A percentile compares a stretch with the other conserved stretches of the same genome.
Evolutionary conservation across 2,329 filamentous ascomycete species (phyloP).

Genomic region (Coniella vitis): DNA sequence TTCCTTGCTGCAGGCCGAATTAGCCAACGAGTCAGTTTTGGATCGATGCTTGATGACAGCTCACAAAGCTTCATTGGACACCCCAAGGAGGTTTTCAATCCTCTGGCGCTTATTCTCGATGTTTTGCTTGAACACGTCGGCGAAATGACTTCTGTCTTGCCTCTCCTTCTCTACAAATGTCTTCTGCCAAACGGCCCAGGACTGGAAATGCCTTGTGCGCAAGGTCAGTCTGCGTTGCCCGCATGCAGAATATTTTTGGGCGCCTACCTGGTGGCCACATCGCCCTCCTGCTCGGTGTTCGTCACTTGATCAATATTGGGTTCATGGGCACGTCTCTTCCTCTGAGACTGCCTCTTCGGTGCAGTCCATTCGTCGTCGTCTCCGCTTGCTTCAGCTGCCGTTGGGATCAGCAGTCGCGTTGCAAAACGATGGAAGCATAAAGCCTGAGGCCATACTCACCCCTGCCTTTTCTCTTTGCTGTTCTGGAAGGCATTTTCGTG

Average conservation of each 20-base stretch:
- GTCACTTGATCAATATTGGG: background rate
- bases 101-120: slow-evolving; percentile 13
- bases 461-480: slow-evolving; percentile 9
- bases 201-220: slow-evolving; percentile 2
- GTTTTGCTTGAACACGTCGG: slow-evolving; percentile 14
- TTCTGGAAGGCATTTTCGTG: slow-evolving; percentile 9
- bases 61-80: slow-evolving; percentile 25
- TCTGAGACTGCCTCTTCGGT: slow-evolving; percentile 1
- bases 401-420: background rate
- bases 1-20: background rate
- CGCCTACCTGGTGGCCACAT: background rate
- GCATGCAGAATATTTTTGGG: too few relatives aligned
- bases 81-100: slow-evolving; percentile 18
- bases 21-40: background rate
- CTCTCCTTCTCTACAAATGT: slow-evolving; percentile 18
- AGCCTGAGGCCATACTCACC: background rate
- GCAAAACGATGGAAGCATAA: background rate
- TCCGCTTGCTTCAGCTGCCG: background rate
- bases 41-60: slow-evolving; percentile 1
- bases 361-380: slow-evolving; percentile 4
- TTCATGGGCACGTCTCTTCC: background rate
- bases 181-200: slow-evolving; percentile 14
- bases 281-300: background rate
- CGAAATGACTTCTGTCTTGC: slow-evolving; percentile 18
- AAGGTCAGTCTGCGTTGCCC: too few relatives aligned